phyloP scores from a whole-genome alignment of 495 filamentous ascomycete genomes.

The Daldinia decipiens region DNA sequence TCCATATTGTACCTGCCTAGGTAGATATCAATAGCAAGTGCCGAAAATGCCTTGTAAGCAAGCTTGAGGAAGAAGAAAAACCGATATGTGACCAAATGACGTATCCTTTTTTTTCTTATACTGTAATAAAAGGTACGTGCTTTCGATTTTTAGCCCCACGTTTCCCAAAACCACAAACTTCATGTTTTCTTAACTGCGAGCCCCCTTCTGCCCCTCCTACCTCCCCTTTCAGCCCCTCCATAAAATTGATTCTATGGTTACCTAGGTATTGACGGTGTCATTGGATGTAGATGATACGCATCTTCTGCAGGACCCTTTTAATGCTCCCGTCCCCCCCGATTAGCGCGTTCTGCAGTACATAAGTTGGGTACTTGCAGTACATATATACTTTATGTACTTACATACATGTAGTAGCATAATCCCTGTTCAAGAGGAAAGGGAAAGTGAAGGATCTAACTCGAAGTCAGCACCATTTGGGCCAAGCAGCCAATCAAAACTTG shows the following conservation, averaged over 20 bases:
- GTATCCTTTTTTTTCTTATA: background rate
- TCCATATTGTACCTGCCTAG: background rate
- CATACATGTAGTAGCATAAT: slow-evolving; percentile 11
- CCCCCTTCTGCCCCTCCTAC: background rate
- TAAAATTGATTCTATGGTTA: slow-evolving; percentile 7
- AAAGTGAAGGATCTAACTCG: slow-evolving; percentile 42
- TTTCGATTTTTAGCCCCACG: slow-evolving; percentile 32
- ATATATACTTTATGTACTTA: background rate
- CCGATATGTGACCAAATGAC: slow-evolving; percentile 12
- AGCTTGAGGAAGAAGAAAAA: background rate
- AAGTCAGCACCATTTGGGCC: slow-evolving; percentile 42
- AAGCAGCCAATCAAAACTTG: slow-evolving; percentile 63
- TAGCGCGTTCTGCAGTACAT: slow-evolving; percentile 20
- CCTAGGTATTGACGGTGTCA: background rate
- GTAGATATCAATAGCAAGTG: slow-evolving; percentile 7
- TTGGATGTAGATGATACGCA: slow-evolving; percentile 39
- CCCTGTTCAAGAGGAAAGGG: slow-evolving; percentile 31
- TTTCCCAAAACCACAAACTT: slow-evolving; percentile 25
- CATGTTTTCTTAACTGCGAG: slow-evolving; percentile 5
- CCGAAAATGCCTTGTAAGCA: slow-evolving; percentile 7
- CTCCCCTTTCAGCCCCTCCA: slow-evolving; percentile 38
- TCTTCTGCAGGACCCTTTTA: slow-evolving; percentile 43
- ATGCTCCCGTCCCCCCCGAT: slow-evolving; percentile 27
- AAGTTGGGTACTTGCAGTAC: background rate
- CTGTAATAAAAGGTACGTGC: background rate